phyloP scores from a whole-genome alignment of 1,284 basidiomycete genomes.

The Microbotryum violaceum region DNA sequence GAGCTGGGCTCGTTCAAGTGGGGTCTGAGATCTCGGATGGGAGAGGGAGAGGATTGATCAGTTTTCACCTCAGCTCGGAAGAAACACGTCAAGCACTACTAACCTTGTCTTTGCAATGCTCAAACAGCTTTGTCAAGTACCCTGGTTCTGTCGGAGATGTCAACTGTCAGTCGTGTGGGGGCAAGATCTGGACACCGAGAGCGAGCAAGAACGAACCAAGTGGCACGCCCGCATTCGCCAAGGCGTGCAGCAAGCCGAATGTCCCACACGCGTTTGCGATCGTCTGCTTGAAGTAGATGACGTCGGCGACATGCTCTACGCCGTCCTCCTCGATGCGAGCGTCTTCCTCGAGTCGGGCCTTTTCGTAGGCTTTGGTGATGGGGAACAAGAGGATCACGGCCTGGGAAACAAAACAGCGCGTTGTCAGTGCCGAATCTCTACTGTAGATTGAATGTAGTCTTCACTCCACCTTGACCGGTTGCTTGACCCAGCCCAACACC shows the following conservation, averaged over 20 bases:
- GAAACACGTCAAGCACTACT: neutral
- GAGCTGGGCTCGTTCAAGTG: conserved; percentile 61
- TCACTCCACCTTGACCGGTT: conserved; percentile 17
- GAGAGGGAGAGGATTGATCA: conserved; percentile 30
- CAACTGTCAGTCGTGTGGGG: neutral
- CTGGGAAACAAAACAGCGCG: conserved; percentile 46
- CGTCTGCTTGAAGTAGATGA: conserved; percentile 54
- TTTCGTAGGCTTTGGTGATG: conserved; percentile 50
- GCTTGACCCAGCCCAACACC: conserved; percentile 42
- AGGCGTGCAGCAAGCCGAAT: conserved; percentile 72
- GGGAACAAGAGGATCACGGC: conserved; percentile 80
- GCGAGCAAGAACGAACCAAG: conserved; percentile 10
- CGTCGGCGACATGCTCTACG: conserved; percentile 52
- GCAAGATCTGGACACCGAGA: neutral
- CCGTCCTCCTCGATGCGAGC: conserved; percentile 47
- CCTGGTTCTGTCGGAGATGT: conserved; percentile 14
- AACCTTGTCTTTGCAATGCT: conserved; percentile 21
- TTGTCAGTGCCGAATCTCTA: neutral
- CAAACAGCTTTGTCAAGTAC: conserved; percentile 22
- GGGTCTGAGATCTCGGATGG: conserved; percentile 50
- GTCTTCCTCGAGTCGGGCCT: conserved; percentile 54
- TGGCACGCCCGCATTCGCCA: conserved; percentile 55
- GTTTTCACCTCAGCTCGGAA: conserved; percentile 3
- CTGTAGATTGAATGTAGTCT: neutral
- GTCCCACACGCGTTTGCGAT: conserved; percentile 80